A percentile compares a stretch with the other conserved stretches of the same genome.
Conservation (phyloP, 2,329 filamentous ascomycete genomes). For the Rasamsonia emersonii region DNA sequence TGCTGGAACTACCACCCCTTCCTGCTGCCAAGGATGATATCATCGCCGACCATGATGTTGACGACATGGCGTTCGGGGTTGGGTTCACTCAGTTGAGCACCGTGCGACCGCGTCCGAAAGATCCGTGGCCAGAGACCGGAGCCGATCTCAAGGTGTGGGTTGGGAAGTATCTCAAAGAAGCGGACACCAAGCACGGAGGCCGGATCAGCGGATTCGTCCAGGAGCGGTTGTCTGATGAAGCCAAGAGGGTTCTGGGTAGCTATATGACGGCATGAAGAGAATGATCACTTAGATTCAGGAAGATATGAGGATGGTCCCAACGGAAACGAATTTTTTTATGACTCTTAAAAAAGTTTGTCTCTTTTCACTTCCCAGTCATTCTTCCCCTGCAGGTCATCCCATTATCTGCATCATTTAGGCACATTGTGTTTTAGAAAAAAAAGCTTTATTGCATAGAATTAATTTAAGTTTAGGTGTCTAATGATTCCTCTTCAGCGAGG, state of each 20-base stretch:
- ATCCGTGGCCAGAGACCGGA: slow-evolving; percentile 78
- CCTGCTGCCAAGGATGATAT: slow-evolving; percentile 62
- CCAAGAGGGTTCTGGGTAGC: slow-evolving; percentile 37
- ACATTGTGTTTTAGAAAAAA: too few relatives aligned
- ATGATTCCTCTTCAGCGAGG: too few relatives aligned
- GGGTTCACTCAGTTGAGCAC: slow-evolving; percentile 92
- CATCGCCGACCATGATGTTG: slow-evolving; percentile 80
- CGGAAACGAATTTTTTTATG: too few relatives aligned
- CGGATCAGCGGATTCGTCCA: slow-evolving; percentile 62
- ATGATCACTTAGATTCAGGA: too few relatives aligned
- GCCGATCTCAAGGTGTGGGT: slow-evolving; percentile 77
- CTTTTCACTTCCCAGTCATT: too few relatives aligned
- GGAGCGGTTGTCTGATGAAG: slow-evolving; percentile 59
- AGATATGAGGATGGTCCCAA: too few relatives aligned
- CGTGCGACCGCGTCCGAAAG: slow-evolving; percentile 63
- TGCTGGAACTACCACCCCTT: slow-evolving; percentile 81
- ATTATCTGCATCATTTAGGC: too few relatives aligned
- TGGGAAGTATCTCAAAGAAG: slow-evolving; percentile 65
- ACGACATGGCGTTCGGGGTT: slow-evolving; percentile 89
- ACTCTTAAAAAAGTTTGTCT: too few relatives aligned
- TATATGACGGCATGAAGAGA: slow-evolving; percentile 31
- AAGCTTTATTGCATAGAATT: too few relatives aligned
- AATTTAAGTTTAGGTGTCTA: too few relatives aligned
- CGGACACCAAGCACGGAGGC: slow-evolving; percentile 65
- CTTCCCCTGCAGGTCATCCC: too few relatives aligned